phyloP scores from a whole-genome alignment of 2,329 filamentous ascomycete genomes.

The Dactylellina parvicollis region DNA sequence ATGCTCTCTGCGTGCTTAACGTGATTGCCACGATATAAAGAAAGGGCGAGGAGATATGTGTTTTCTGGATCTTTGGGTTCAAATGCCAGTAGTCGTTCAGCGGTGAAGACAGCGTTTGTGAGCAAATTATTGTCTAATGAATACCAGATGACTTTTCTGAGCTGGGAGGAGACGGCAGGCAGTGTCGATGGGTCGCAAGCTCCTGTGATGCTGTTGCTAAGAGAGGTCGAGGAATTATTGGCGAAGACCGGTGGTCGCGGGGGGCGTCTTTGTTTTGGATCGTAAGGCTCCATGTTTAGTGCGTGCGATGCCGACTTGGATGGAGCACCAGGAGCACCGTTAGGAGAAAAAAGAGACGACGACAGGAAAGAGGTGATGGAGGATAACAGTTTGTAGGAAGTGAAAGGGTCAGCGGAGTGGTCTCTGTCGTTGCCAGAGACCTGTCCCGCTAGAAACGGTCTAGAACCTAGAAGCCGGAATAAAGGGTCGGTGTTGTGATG shows the following conservation, averaged over 20 bases:
- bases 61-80: slow-evolving; percentile 84
- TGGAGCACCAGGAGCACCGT: slow-evolving; percentile 51
- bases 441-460: slow-evolving; percentile 25
- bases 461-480: neutral
- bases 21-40: slow-evolving; percentile 83
- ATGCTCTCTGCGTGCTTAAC: slow-evolving; percentile 86
- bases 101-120: slow-evolving; percentile 92
- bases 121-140: slow-evolving; percentile 88
- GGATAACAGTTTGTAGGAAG: slow-evolving; percentile 52
- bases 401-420: slow-evolving; percentile 31
- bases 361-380: slow-evolving; percentile 53
- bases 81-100: slow-evolving; percentile 83
- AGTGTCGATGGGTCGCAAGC: slow-evolving; percentile 38
- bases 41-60: slow-evolving; percentile 82
- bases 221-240: slow-evolving; percentile 12
- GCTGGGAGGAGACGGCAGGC: slow-evolving; percentile 63
- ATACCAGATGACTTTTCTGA: slow-evolving; percentile 74
- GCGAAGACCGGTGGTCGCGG: slow-evolving; percentile 45
- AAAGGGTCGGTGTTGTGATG: neutral
- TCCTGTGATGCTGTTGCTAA: slow-evolving; percentile 7
- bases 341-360: slow-evolving; percentile 51
- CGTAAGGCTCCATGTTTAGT: slow-evolving; percentile 47
- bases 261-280: slow-evolving; percentile 46
- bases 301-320: slow-evolving; percentile 48
- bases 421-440: slow-evolving; percentile 53